phyloP scores from a whole-genome alignment of 768 basidiomycete species.

The Kwoniella europaea region DNA sequence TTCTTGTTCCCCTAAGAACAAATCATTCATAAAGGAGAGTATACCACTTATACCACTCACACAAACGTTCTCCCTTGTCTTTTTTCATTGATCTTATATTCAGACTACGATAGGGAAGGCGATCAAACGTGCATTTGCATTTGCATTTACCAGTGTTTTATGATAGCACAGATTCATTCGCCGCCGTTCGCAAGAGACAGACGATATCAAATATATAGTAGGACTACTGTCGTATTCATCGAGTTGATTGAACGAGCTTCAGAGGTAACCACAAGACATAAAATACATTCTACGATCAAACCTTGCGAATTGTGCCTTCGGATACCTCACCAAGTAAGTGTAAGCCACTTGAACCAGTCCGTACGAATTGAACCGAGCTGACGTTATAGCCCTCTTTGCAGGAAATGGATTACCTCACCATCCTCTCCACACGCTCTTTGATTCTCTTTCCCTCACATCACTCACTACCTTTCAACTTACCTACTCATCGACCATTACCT shows the following conservation, averaged over 20 bases:
- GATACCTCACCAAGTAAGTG: too few relatives aligned
- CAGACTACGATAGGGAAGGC: background rate
- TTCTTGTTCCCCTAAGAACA: background rate
- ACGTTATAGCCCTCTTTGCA: background rate
- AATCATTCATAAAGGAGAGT: background rate
- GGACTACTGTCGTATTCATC: too few relatives aligned
- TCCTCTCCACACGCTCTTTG: slow-evolving; percentile 43
- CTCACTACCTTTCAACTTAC: background rate
- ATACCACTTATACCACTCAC: background rate
- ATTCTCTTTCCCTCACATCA: slow-evolving; percentile 32
- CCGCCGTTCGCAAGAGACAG: too few relatives aligned
- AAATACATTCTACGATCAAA: too few relatives aligned
- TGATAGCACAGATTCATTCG: too few relatives aligned
- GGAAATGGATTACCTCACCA: slow-evolving; percentile 49
- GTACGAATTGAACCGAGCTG: background rate
- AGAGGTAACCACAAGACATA: too few relatives aligned
- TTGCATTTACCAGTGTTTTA: too few relatives aligned
- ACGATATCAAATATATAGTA: too few relatives aligned
- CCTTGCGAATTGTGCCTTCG: too few relatives aligned
- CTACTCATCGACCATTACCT: background rate
- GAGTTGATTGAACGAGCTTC: too few relatives aligned
- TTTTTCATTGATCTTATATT: background rate
- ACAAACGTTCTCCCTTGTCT: background rate
- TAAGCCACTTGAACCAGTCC: too few relatives aligned
- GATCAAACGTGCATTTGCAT: background rate